Evolutionary conservation across 257 asterid genomes (phyloP).

Genomic region (Salvia hispanica): DNA sequence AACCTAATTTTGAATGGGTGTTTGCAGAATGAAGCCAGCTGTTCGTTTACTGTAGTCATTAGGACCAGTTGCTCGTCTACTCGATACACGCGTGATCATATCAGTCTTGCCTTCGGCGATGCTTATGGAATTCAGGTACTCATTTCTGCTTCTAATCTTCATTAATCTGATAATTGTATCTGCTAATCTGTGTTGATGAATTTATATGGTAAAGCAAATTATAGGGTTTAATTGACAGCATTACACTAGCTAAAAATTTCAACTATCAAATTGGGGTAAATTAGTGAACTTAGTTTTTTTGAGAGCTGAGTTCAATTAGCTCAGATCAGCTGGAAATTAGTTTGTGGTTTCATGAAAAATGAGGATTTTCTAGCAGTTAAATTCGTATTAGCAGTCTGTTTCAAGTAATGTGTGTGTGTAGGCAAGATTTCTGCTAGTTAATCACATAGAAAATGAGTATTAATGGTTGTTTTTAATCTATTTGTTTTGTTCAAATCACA

Average conservation of each 20-base stretch:
- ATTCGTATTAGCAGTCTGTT: neutral
- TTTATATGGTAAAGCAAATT: neutral
- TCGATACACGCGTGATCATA: constrained; percentile 68
- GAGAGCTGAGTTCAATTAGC: neutral
- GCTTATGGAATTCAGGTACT: constrained; percentile 96
- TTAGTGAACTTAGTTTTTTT: neutral
- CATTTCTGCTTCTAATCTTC: neutral
- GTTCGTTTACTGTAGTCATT: constrained; percentile 67
- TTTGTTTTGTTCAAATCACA: neutral
- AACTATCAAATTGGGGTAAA: neutral
- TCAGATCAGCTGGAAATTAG: neutral
- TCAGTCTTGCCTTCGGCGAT: constrained; percentile 93
- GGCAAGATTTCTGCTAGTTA: constrained; percentile 12
- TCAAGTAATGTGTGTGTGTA: constrained; percentile 9
- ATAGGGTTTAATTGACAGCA: neutral
- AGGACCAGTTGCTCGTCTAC: constrained; percentile 86
- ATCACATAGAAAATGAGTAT: neutral
- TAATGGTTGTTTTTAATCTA: neutral
- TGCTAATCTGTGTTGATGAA: neutral
- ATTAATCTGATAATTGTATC: neutral
- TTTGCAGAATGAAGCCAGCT: constrained; percentile 50
- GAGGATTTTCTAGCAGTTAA: neutral
- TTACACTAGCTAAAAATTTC: neutral
- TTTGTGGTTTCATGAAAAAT: neutral
- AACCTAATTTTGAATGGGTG: neutral